Conservation (phyloP, 768 basidiomycete species). For the Lentinus brumalis region DNA sequence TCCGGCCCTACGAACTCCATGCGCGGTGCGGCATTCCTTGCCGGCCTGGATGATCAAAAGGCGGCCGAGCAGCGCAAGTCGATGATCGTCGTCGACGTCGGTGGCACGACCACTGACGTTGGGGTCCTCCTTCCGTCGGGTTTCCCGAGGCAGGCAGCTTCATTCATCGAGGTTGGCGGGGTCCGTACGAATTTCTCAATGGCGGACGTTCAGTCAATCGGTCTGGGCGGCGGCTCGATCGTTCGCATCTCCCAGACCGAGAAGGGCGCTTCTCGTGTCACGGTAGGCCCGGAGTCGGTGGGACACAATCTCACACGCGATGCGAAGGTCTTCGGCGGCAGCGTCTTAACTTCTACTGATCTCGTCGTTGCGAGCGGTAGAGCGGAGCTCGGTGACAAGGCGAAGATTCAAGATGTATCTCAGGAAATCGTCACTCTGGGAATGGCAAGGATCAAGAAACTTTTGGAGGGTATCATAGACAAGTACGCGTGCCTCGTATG, state of each 20-base stretch:
- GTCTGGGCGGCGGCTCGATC: conserved; percentile 65
- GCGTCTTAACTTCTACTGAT: conserved; percentile 62
- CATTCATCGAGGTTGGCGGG: conserved; percentile 61
- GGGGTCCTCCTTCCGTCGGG: conserved; percentile 62
- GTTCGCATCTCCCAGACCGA: conserved; percentile 38
- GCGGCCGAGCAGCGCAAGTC: conserved; percentile 29
- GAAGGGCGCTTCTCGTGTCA: conserved; percentile 36
- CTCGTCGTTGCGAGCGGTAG: conserved; percentile 46
- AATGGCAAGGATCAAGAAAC: conserved; percentile 41
- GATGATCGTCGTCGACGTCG: conserved; percentile 61
- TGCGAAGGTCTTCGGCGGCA: conserved; percentile 57
- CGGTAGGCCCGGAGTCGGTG: conserved; percentile 67
- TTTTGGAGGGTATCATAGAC: conserved; percentile 53
- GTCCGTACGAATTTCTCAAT: conserved; percentile 63
- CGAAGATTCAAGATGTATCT: conserved; percentile 24
- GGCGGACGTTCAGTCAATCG: conserved; percentile 60
- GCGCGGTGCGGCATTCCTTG: conserved; percentile 65
- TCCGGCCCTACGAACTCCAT: conserved; percentile 63
- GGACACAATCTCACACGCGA: conserved; percentile 55
- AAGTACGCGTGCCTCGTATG: conserved; percentile 20
- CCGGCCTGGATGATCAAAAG: conserved; percentile 38
- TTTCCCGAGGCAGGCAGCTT: conserved; percentile 64
- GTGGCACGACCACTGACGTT: conserved; percentile 68
- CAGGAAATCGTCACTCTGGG: conserved; percentile 35
- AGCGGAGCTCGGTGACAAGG: conserved; percentile 30